Percentiles rank a stretch among this genome's conserved stretches.
Conservation (phyloP, 2,329 filamentous ascomycete species). For the Nannizziopsis barbatae region DNA sequence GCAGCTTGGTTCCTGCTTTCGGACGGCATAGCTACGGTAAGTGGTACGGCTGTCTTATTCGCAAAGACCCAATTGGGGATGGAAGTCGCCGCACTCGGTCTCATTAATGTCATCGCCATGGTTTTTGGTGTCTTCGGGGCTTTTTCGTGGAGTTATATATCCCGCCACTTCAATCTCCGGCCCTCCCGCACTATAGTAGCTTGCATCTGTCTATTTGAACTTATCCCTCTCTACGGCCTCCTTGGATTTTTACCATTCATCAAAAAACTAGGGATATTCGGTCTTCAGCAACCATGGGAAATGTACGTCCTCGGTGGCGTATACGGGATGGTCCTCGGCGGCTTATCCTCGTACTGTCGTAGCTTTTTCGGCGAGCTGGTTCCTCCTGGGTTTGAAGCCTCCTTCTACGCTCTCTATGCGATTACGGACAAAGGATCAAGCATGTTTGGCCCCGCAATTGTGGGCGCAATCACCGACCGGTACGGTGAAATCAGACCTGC, state of each 20-base stretch:
- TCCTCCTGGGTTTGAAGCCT: conserved; percentile 84
- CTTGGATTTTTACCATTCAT: conserved; percentile 78
- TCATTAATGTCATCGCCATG: conserved; percentile 91
- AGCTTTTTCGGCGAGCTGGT: conserved; percentile 89
- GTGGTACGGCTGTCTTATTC: conserved; percentile 87
- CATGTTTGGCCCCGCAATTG: conserved; percentile 86
- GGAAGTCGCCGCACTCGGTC: conserved; percentile 71
- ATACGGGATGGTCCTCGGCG: conserved; percentile 90
- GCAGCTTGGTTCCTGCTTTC: conserved; percentile 89
- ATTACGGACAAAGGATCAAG: conserved; percentile 96
- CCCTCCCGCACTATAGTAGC: conserved; percentile 82
- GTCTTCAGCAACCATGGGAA: conserved; percentile 89
- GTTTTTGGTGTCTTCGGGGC: conserved; percentile 73
- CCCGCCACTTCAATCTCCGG: conserved; percentile 54
- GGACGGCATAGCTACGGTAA: conserved; percentile 88
- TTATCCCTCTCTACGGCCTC: conserved; percentile 86
- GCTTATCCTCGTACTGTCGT: conserved; percentile 80
- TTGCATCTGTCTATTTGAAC: conserved; percentile 82
- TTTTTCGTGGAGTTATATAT: conserved; percentile 77
- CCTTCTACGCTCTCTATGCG: conserved; percentile 92
- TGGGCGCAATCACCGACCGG: conserved; percentile 79
- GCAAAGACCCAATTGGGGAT: conserved; percentile 89
- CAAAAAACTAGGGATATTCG: conserved; percentile 60
- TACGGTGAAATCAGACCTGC: conserved; percentile 72
- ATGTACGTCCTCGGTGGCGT: conserved; percentile 89